phyloP scores from a whole-genome alignment of 164 flowering plant genomes.

The Sextonia rubra region DNA sequence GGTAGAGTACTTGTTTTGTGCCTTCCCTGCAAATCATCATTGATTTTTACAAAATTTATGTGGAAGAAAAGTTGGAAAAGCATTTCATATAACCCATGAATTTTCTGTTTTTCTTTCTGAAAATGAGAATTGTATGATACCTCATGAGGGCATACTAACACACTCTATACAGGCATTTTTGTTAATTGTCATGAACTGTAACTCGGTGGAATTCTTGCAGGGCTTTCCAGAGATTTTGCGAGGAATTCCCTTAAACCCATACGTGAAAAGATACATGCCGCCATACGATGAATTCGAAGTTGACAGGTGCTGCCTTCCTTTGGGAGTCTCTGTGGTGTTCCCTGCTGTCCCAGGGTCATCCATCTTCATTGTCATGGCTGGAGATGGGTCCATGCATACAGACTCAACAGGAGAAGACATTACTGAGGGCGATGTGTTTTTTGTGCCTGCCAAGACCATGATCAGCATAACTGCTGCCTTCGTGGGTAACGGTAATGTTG shows the following conservation, averaged over 20 bases:
- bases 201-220: slow-evolving; percentile 29
- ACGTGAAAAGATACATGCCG: slow-evolving; percentile 58
- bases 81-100: no score
- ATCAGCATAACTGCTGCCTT: slow-evolving; percentile 29
- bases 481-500: not conserved
- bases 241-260: slow-evolving; percentile 50
- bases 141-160: no score
- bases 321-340: slow-evolving; percentile 40
- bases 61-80: no score
- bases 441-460: slow-evolving; percentile 59
- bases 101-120: no score
- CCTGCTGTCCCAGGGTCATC: slow-evolving; percentile 73
- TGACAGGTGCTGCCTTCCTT: slow-evolving; percentile 59
- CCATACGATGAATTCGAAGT: slow-evolving; percentile 96
- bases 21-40: no score
- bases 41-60: no score
- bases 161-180: no score
- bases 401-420: slow-evolving; percentile 22
- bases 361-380: slow-evolving; percentile 48
- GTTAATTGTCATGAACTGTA: no score
- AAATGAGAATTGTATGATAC: no score
- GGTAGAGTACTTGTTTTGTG: no score
- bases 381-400: slow-evolving; percentile 47
- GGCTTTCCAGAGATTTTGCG: slow-evolving; percentile 70
- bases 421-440: slow-evolving; percentile 57